phyloP scores from a whole-genome alignment of 2,329 filamentous ascomycete genomes.

The Penicillium sclerotigenum region DNA sequence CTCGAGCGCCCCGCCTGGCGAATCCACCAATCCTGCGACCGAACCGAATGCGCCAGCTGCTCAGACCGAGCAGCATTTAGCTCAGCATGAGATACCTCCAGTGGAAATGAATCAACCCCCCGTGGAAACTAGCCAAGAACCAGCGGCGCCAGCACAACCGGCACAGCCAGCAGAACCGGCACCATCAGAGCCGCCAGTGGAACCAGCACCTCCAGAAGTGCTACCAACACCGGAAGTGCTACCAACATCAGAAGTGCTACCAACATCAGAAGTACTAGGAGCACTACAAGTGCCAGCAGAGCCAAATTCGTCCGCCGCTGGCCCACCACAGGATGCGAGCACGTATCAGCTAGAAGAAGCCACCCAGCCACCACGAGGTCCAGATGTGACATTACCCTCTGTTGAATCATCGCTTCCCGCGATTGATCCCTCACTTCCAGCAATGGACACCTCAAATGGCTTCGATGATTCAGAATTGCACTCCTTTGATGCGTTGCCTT shows the following conservation, averaged over 20 bases:
- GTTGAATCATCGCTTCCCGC: slow-evolving; percentile 25
- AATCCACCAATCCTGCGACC: slow-evolving; percentile 13
- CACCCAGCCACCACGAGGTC: background rate
- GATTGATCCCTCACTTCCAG: slow-evolving; percentile 22
- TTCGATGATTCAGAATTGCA: slow-evolving; percentile 27
- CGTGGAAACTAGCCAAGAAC: background rate
- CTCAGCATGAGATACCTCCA: slow-evolving; percentile 17
- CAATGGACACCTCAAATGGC: slow-evolving; percentile 25
- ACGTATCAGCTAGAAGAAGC: background rate
- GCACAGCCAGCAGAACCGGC: background rate
- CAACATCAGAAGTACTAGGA: background rate
- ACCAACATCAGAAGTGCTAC: background rate
- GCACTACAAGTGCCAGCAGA: background rate
- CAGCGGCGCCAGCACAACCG: background rate
- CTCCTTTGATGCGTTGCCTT: slow-evolving; percentile 23
- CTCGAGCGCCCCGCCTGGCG: slow-evolving; percentile 18
- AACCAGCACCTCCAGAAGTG: background rate
- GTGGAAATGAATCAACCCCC: slow-evolving; percentile 11
- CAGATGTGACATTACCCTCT: slow-evolving; percentile 14
- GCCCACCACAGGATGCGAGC: background rate
- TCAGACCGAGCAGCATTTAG: slow-evolving; percentile 14
- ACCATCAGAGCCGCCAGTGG: background rate
- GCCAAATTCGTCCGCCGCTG: background rate
- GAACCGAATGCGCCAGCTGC: slow-evolving; percentile 18
- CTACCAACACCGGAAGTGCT: background rate